Conservation (phyloP, 1,284 basidiomycete genomes). For the Irpex lacteus region DNA sequence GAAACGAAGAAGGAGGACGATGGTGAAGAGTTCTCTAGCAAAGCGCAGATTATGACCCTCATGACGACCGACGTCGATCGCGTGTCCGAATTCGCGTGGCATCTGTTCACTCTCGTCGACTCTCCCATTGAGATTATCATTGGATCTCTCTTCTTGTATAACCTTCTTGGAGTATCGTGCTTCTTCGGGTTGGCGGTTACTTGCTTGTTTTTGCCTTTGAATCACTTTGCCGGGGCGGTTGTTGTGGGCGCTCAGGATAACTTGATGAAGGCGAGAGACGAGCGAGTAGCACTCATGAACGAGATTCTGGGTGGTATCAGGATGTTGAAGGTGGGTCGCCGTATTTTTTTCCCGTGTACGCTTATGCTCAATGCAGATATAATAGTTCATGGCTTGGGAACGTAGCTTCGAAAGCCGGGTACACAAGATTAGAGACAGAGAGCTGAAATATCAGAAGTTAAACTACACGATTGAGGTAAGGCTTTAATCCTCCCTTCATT, state of each 20-base stretch:
- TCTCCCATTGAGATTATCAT: conserved; percentile 86
- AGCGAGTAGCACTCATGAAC: conserved; percentile 90
- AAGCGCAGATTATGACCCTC: conserved; percentile 86
- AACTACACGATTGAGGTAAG: conserved; percentile 84
- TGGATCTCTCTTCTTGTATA: conserved; percentile 79
- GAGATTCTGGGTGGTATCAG: conserved; percentile 88
- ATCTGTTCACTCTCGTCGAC: conserved; percentile 70
- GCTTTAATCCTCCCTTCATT: not conserved
- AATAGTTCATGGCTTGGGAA: conserved; percentile 93
- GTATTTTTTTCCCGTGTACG: not conserved
- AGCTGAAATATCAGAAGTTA: conserved; percentile 79
- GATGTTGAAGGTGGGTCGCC: conserved; percentile 76
- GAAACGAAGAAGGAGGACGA: conserved; percentile 43
- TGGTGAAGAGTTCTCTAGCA: conserved; percentile 82
- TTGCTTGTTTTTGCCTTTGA: conserved; percentile 82
- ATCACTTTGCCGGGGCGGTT: conserved; percentile 83
- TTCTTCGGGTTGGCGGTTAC: conserved; percentile 84
- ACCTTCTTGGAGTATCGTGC: conserved; percentile 76
- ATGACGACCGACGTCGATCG: conserved; percentile 92
- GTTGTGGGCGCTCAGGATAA: conserved; percentile 85
- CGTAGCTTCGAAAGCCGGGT: conserved; percentile 82
- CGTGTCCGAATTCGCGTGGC: conserved; percentile 82
- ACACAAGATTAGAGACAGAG: conserved; percentile 70
- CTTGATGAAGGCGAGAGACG: conserved; percentile 89
- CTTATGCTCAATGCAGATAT: not conserved